phyloP scores from a whole-genome alignment of 148 eudicot species.

The Chenopodium quinoa region DNA sequence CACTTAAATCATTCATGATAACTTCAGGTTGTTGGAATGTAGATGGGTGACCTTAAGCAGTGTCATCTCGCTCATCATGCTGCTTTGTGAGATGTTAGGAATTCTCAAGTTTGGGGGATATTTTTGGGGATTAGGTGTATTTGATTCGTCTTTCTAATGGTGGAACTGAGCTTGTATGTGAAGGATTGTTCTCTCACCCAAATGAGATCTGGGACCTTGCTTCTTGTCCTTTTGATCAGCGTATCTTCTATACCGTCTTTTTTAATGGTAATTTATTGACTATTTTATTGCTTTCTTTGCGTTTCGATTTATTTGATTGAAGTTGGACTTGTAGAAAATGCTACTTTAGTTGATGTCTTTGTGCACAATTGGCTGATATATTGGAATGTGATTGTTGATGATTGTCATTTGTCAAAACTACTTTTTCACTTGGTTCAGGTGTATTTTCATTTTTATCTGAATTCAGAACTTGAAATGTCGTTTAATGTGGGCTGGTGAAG shows the following conservation, averaged over 20 bases:
- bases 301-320: background rate
- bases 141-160: slow-evolving; percentile 80
- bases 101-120: no score
- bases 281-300: background rate
- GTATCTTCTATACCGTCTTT: slow-evolving; percentile 88
- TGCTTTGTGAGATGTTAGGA: slow-evolving; percentile 1
- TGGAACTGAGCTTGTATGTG: slow-evolving; percentile 87
- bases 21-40: slow-evolving; percentile 27
- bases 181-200: slow-evolving; percentile 93
- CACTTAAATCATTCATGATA: slow-evolving; percentile 15
- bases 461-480: background rate
- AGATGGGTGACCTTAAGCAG: slow-evolving; percentile 28
- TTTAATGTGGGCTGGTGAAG: background rate
- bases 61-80: slow-evolving; percentile 30
- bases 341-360: background rate
- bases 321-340: background rate
- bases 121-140: slow-evolving; percentile 58
- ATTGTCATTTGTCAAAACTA: background rate
- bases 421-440: background rate
- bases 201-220: slow-evolving; percentile 97
- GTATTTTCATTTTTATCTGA: background rate
- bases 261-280: slow-evolving; percentile 52
- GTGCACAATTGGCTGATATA: background rate
- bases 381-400: slow-evolving; percentile 3
- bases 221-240: slow-evolving; percentile 95